Base-by-base conservation (phyloP, 345 rosid species). In the Lepidium aucheri region DNA sequence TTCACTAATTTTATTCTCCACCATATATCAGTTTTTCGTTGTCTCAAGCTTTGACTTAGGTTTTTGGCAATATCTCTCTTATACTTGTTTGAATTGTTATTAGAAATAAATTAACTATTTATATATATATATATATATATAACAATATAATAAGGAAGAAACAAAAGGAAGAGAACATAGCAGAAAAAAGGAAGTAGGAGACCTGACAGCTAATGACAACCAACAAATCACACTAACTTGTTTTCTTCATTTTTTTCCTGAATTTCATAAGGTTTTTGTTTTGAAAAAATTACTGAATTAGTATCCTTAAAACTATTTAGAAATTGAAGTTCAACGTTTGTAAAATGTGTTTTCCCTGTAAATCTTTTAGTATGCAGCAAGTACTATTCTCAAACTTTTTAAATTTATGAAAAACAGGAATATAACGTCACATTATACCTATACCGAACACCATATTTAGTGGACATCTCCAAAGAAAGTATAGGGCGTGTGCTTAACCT, bases 391-490 rank as follows among this genome's bases (percentile, higher is more conserved):
- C 42, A 51, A 32, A 28, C 1, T 10, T 28, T 57, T 39, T 26
- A 1, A 40, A 24, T 9, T 43, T 14, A 28, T 42, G 34, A 67
- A 34, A 13, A 70, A 67, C 85, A 93, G 98, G 88, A 79, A 26
- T 85, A 86, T 66, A 89, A 81, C 52, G 79, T 90, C 17, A 90
- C 82, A 33, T 9, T 93, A 61, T 77, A 63, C 72, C 63, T 90
- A 72, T 82, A 86, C 65, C 83, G 97, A 13, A 85, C 98, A 36
- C 98, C 95, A 26, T 92, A 83, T 67, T 45, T 92, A 36, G 97
- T 92, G 49, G 98, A 92, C 46, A 83, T 92, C 54, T 82, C 81
- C 7, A 70, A 34, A 53, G 94, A 86, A 63, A 67, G 42, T 0
- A 78, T 68, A 1, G 98, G 97, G 4, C 72, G 81, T 33, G 96